These are phyloP conservation scores for Plasmodium vinckei DNA, from an alignment of 169 alveolate species.

Conservation along the genomic window DNA sequence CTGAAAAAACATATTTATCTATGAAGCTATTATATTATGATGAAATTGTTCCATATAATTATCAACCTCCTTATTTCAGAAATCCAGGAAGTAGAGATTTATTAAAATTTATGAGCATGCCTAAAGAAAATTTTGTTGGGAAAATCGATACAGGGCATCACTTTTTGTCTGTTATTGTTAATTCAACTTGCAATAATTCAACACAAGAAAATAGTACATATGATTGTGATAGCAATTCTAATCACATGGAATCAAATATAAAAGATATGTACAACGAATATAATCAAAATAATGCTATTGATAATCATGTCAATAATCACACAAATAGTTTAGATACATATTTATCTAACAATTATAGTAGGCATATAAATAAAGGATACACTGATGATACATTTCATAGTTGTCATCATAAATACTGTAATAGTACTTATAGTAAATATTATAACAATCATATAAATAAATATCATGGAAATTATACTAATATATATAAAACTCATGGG, in stretches of 20 bases:
- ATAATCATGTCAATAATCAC: no score
- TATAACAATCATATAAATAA: no score
- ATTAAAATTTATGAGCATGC: slow-evolving; percentile 72
- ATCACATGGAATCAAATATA: slow-evolving; percentile 6
- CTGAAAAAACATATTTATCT: slow-evolving; percentile 86
- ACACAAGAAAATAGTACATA: slow-evolving; percentile 3
- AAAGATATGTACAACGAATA: neutral
- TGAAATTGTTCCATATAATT: slow-evolving; percentile 85
- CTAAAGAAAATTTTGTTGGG: slow-evolving; percentile 83
- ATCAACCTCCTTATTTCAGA: slow-evolving; percentile 88
- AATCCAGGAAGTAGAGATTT: slow-evolving; percentile 81
- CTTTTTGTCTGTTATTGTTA: slow-evolving; percentile 78
- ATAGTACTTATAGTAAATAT: no score
- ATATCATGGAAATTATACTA: no score
- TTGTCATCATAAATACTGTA: no score
- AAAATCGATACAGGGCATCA: slow-evolving; percentile 81
- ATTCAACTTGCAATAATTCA: slow-evolving; percentile 70
- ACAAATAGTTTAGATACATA: no score
- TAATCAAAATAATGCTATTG: no score
- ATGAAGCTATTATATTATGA: slow-evolving; percentile 87
- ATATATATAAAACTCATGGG: no score
- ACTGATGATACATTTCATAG: neutral
- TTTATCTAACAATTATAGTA: neutral
- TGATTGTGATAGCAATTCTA: neutral
- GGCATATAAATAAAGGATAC: neutral